A percentile compares a stretch with the other conserved stretches of the same genome.
Conservation (phyloP, 2,329 filamentous ascomycete species). For the Didymella exigua region DNA sequence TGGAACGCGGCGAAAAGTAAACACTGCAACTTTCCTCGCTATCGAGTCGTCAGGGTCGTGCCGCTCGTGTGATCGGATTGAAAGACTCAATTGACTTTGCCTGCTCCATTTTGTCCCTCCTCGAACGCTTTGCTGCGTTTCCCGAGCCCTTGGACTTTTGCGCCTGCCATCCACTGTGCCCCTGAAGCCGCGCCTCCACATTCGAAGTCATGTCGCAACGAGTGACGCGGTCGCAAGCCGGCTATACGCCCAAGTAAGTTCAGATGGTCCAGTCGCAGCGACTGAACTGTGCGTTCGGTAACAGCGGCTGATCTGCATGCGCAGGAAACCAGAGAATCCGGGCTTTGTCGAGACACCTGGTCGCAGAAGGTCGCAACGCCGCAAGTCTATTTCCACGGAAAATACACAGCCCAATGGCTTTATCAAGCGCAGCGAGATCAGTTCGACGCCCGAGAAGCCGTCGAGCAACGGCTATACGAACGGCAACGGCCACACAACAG, state of each 20-base stretch:
- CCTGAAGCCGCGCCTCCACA: constrained; percentile 9
- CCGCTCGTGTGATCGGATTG: background rate
- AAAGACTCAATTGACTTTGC: background rate
- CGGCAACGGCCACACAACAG: constrained; percentile 38
- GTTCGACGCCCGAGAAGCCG: background rate
- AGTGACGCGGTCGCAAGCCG: constrained; percentile 56
- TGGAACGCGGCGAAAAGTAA: constrained; percentile 18
- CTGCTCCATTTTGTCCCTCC: background rate
- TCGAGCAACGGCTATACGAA: constrained; percentile 8
- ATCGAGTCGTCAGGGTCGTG: background rate
- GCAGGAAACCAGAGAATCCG: constrained; percentile 49
- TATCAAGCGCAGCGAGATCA: constrained; percentile 18
- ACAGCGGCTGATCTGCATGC: constrained; percentile 30
- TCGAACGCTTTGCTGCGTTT: constrained; percentile 1
- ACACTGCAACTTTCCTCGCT: constrained; percentile 10
- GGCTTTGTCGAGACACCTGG: constrained; percentile 58
- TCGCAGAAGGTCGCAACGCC: constrained; percentile 48
- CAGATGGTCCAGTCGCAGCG: background rate
- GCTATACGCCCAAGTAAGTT: constrained; percentile 56
- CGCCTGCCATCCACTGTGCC: background rate
- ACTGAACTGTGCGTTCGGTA: background rate
- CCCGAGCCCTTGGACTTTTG: background rate
- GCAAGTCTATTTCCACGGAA: constrained; percentile 48
- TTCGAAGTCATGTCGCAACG: constrained; percentile 43
- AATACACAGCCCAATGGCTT: constrained; percentile 32